A percentile compares a stretch with the other conserved stretches of the same genome.
Evolutionary conservation across 371 early-diverging fungal genomes (phyloP).

Genomic region (Amoeboaphelidium protococcarum): DNA sequence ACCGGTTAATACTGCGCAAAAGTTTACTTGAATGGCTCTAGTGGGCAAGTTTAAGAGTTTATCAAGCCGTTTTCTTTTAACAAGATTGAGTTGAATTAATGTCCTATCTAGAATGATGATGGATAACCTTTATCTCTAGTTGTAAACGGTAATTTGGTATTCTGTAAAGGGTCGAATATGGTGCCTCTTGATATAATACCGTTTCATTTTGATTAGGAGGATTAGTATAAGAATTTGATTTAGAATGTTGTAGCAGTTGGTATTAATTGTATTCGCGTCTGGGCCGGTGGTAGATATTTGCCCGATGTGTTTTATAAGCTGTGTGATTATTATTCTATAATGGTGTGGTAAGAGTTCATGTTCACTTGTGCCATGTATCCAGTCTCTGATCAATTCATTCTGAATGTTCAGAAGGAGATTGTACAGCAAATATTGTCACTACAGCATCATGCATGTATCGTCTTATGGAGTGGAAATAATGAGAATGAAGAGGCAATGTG

Average conservation of each 20-base stretch:
- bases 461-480: conserved; percentile 23
- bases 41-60: background rate
- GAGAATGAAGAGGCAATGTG: conserved; percentile 12
- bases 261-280: conserved; percentile 20
- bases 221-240: conserved; percentile 4
- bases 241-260: conserved; percentile 11
- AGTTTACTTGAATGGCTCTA: conserved; percentile 1
- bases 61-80: conserved; percentile 7
- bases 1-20: conserved; percentile 5
- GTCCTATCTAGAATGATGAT: conserved; percentile 2
- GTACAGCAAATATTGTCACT: conserved; percentile 12
- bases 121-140: conserved; percentile 19
- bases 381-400: conserved; percentile 12
- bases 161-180: conserved; percentile 20
- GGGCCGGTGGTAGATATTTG: conserved; percentile 11
- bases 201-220: conserved; percentile 5
- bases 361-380: conserved; percentile 25
- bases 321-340: conserved; percentile 19
- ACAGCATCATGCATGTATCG: conserved; percentile 13
- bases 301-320: conserved; percentile 15
- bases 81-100: conserved; percentile 5
- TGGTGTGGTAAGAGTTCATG: conserved; percentile 29
- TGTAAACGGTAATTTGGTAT: conserved; percentile 16
- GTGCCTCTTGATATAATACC: conserved; percentile 19
- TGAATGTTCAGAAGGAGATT: conserved; percentile 14